Conservation (phyloP, 768 basidiomycete species). For the Clitopilus hobsonii region DNA sequence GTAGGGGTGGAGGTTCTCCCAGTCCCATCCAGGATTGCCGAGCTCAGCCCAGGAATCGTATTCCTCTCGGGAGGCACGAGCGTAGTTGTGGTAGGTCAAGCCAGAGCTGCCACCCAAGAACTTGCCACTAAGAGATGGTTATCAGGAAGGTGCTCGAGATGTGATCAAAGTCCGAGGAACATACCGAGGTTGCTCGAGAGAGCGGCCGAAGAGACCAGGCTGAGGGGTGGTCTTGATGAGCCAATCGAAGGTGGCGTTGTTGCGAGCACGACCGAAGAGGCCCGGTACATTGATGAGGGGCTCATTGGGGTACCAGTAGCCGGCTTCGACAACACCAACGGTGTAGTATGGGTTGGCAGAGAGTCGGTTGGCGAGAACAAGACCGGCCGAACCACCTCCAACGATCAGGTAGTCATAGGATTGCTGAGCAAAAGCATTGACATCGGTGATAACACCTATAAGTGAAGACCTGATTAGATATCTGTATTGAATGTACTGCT, state of each 20-base stretch:
- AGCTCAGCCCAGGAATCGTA: slow-evolving; percentile 15
- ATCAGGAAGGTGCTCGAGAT: not conserved
- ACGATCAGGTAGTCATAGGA: slow-evolving; percentile 1
- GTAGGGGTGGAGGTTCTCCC: slow-evolving; percentile 13
- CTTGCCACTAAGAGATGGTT: slow-evolving; percentile 9
- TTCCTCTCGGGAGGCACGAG: slow-evolving; percentile 10
- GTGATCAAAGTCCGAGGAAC: not conserved
- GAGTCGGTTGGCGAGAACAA: slow-evolving; percentile 19
- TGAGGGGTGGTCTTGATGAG: slow-evolving; percentile 5
- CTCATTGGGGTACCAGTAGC: slow-evolving; percentile 15
- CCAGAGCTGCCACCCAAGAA: slow-evolving; percentile 13
- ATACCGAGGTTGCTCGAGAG: slow-evolving; percentile 13
- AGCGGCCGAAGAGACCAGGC: slow-evolving; percentile 7
- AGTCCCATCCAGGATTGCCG: slow-evolving; percentile 20
- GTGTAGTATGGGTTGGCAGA: slow-evolving; percentile 17
- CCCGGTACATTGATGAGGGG: slow-evolving; percentile 12
- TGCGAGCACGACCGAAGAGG: slow-evolving; percentile 4
- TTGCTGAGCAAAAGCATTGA: not conserved
- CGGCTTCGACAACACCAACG: slow-evolving; percentile 24
- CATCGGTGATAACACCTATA: slow-evolving; percentile 1
- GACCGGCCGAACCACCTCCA: slow-evolving; percentile 19
- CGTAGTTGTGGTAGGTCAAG: slow-evolving; percentile 8
- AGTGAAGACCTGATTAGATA: not conserved
- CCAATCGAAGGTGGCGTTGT: slow-evolving; percentile 9
- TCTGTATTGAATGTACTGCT: not conserved